Percentiles rank a stretch among this genome's conserved stretches.
These are phyloP conservation scores for Austropuccinia psidii DNA, from an alignment of 1,284 basidiomycete species.

Conservation along the genomic window DNA sequence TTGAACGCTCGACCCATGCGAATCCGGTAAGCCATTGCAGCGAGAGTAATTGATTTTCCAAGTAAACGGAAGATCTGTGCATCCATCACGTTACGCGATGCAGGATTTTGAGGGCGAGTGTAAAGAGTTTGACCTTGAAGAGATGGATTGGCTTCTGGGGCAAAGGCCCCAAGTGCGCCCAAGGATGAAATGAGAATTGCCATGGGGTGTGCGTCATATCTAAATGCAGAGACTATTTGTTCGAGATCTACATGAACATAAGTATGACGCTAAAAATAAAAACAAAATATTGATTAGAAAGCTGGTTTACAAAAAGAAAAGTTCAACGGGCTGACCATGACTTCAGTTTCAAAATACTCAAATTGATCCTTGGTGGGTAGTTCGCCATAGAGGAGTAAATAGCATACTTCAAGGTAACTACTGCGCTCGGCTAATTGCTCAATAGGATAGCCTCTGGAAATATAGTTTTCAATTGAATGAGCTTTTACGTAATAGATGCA, in stretches of 20 bases:
- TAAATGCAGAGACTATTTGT: constrained; percentile 51
- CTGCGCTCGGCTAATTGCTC: constrained; percentile 73
- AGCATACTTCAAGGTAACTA: constrained; percentile 69
- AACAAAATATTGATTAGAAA: background rate
- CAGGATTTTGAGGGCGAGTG: constrained; percentile 55
- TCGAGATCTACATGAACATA: constrained; percentile 70
- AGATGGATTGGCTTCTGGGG: constrained; percentile 54
- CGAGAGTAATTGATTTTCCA: constrained; percentile 75
- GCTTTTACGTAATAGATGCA: background rate
- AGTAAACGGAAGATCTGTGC: constrained; percentile 79
- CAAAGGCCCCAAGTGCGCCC: constrained; percentile 75
- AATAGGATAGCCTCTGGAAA: constrained; percentile 72
- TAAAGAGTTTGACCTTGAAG: constrained; percentile 66
- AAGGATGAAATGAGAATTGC: constrained; percentile 75
- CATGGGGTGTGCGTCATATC: constrained; percentile 56
- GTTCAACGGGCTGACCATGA: constrained; percentile 55
- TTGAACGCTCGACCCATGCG: constrained; percentile 80
- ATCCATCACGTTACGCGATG: constrained; percentile 67
- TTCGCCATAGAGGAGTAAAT: constrained; percentile 75
- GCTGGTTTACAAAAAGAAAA: background rate
- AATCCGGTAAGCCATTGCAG: constrained; percentile 80
- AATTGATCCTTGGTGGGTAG: constrained; percentile 63
- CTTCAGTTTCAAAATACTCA: constrained; percentile 60
- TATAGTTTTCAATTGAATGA: constrained; percentile 34
- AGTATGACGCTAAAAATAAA: constrained; percentile 55